Base-by-base conservation (phyloP, 805 yeast genomes). In the Barnettozyma siamensis region DNA sequence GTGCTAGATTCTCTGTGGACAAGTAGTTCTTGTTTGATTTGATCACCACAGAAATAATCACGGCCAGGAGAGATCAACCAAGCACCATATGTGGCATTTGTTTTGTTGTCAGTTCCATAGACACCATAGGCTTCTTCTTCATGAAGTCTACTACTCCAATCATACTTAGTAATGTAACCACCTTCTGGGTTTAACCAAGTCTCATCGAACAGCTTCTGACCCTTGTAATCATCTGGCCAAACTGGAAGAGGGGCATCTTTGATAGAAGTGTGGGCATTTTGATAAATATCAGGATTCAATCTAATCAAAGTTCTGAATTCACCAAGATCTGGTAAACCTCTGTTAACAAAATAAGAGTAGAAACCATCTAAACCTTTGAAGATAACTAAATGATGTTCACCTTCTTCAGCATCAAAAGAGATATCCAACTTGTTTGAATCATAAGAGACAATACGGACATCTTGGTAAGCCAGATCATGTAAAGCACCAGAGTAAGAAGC, bases 1-100 rank as follows among this genome's bases (percentile, higher is more conserved):
- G 40, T 37, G 30, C 12, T 15, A 5, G 40, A 37, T 23, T 37
- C 40, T 23, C 40, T 37, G 23, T 37, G 40, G 18, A 37, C 40
- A 10, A 37, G 21, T 23, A 37, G 9, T 17, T 37, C 40, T 24
- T 37, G 40, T 23, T 37, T 37, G 20, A 37, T 30, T 30, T 30
- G 34, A 31, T 37, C 40, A 21, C 40, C 40, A 31, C 40, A 37
- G 40, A 23, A 37, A 18, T 37, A 37, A 17, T 37, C 40, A 31
- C 40, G 34, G 16, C 40, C 40, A 12, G 40, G 34, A 12, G 40
- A 37, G 15, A 37, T 23, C 10, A 37, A 21, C 40, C 40, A 37
- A 19, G 30, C 20, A 15, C 40, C 40, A 16, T 37, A 37, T 7
- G 35, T 10, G 23, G 30, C 23, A 12, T 37, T 12, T 16, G 34